Base-by-base conservation (phyloP, 306 rosid species). In the Hippophae tibetana region DNA sequence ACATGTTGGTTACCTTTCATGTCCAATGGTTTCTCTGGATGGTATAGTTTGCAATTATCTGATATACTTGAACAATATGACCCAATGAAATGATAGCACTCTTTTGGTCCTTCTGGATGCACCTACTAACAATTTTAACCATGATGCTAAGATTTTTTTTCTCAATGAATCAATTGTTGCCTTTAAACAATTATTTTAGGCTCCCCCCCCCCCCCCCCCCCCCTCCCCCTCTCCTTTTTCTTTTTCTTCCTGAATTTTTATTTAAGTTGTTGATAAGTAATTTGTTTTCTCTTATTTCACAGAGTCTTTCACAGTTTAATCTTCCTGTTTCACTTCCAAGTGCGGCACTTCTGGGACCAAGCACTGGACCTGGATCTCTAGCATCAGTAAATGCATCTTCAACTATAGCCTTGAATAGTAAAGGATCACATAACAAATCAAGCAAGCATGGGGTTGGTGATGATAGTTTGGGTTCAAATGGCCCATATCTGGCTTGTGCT, bases 271-370 rank as follows among this genome's bases (percentile, higher is more conserved):
- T 13, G 23, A 64, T 44, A 14, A 48, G 75, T 31, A 62, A 2
- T 60, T 70, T 64, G 69, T 66, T 53, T 75, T 72, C 56, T 13
- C 47, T 11, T 61, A 60, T 71, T 72, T 63, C 81, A 65, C 95
- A 74, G 97, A 77, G 79, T 69, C 95, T 93, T 70, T 93, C 99
- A 62, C 99, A 88, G 84, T 93, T 93, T 66, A 93, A 93, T 75
- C 99, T 93, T 69, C 99, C 99, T 47, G 94, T 83, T 62, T 83
- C 99, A 7, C 81, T 87, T 76, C 86, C 98, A 77, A 88, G 67
- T 72, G 82, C 81, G 48, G 96, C 83, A 69, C 66, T 92, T 56
- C 65, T 80, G 43, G 96, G 99, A 62, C 73, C 82, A 57, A 63
- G 85, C 69, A 52, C 83, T 56, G 96, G 88, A 70, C 69, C 95